phyloP scores from a whole-genome alignment of 139 green algal genomes.

The Micractinium conductrix region DNA sequence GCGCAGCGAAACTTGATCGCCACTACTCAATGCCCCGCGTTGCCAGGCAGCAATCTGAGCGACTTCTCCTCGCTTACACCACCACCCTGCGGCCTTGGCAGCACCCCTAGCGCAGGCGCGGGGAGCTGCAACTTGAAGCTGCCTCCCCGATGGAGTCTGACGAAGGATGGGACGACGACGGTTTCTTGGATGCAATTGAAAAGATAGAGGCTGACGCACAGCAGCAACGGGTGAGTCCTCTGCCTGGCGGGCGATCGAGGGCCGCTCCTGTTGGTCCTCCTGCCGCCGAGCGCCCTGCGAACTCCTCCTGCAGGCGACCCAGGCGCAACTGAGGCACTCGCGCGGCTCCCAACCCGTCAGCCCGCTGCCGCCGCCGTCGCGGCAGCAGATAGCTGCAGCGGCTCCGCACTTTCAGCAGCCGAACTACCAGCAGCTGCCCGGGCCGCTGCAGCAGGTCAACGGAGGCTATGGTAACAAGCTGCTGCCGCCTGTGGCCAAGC shows the following conservation, averaged over 20 bases:
- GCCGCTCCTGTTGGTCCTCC: neutral
- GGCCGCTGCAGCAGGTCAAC: constrained; percentile 1
- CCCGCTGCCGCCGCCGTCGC: neutral
- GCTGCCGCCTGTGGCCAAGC: neutral
- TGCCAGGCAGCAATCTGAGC: no score
- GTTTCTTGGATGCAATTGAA: neutral
- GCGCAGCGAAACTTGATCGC: no score
- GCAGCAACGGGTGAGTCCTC: neutral
- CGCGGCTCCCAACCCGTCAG: neutral
- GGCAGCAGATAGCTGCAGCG: no score
- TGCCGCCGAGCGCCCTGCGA: neutral
- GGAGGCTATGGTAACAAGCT: neutral
- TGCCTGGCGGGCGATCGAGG: neutral
- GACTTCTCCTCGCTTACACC: no score
- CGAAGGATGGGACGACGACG: constrained; percentile 12
- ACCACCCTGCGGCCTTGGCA: no score
- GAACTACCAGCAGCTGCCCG: neutral
- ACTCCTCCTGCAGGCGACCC: neutral
- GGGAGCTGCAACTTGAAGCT: no score
- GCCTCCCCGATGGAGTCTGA: neutral
- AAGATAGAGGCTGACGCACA: constrained; percentile 1
- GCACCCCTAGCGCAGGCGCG: no score
- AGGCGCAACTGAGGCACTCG: neutral
- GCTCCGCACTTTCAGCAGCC: neutral
- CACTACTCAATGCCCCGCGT: no score